Conservation (phyloP, 352 stramenopile species). For the Phytophthora chlamydospora region DNA sequence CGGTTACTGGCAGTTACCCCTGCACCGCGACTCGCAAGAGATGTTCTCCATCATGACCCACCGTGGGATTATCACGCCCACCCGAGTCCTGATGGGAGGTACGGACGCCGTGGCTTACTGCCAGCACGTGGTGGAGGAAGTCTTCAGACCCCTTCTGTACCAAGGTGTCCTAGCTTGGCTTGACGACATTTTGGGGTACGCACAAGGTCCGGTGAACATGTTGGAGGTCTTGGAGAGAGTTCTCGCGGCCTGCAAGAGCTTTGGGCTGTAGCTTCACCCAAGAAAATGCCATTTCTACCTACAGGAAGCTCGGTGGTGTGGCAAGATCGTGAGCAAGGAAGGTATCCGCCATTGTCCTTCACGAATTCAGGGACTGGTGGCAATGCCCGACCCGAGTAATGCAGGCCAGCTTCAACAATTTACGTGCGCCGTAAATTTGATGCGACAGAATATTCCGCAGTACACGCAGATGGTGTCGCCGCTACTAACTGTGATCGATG, state of each 20-base stretch:
- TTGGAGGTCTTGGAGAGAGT: slow-evolving; percentile 3
- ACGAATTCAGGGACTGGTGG: slow-evolving; percentile 5
- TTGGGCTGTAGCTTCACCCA: slow-evolving; percentile 10
- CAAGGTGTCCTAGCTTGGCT: slow-evolving; percentile 1
- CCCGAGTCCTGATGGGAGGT: slow-evolving; percentile 21
- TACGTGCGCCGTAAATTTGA: slow-evolving; percentile 18
- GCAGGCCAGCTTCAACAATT: slow-evolving; percentile 12
- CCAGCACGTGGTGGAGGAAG: slow-evolving; percentile 9
- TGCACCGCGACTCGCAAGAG: slow-evolving; percentile 4
- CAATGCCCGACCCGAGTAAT: slow-evolving; percentile 4
- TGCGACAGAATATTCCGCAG: slow-evolving; percentile 7
- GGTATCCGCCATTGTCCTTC: slow-evolving; percentile 13
- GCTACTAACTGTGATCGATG: neutral
- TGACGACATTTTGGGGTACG: slow-evolving; percentile 12
- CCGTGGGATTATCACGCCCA: slow-evolving; percentile 13
- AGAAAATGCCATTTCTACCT: slow-evolving; percentile 7
- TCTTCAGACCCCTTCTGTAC: slow-evolving; percentile 1
- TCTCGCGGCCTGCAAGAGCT: slow-evolving; percentile 1
- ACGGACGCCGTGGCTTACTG: slow-evolving; percentile 17
- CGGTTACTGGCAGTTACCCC: slow-evolving; percentile 17
- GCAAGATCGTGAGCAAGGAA: slow-evolving; percentile 3
- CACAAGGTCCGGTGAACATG: neutral
- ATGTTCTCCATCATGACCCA: slow-evolving; percentile 12
- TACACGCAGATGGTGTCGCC: neutral
- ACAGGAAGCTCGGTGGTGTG: slow-evolving; percentile 3